Evolutionary conservation across 306 rosid species (phyloP), one percentile per base, ranked within the genome.

Genomic region (Cercis canadensis): DNA sequence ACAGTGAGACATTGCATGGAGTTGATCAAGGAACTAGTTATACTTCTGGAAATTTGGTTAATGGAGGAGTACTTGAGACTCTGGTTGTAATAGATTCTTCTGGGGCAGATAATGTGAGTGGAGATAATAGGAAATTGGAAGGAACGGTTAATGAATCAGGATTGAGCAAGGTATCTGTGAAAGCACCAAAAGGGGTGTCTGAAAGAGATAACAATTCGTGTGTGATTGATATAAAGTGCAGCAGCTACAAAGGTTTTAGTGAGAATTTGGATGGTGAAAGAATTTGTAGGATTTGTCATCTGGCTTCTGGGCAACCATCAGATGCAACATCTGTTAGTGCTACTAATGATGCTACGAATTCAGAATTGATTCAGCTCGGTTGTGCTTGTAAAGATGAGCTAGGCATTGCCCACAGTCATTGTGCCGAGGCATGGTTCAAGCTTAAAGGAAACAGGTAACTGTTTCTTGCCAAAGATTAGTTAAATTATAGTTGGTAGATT

Each of bases 401-500:
- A 17, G 96, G 98, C 46, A 81, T 89, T 75, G 85, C 91, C 2
- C 98, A 94, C 53, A 68, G 50, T 80, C 89, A 87, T 78, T 94
- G 98, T 84, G 98, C 98, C 15, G 97, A 90, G 76, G 90, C 87
- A 0, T 90, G 98, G 96, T 90, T 94, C 81, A 93, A 75, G 86
- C 84, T 90, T 15, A 87, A 80, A 79, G 98, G 97, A 73, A 94
- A 90, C 89, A 90, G 98, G 98, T 93, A 84, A 74, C 10, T 67
- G 0, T 56, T 69, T 61, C 77, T 52, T 43, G 57, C 66, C 37
- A 57, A 19, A 33, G 53, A 41, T 57, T 54, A 24, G 55, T 78
- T 70, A 68, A 39, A 70, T 62, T 76, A 14, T 56, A 59, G 78
- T 47, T 59, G 72, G 55, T 40, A 11, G 61, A 21, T 43, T 19